phyloP scores from a whole-genome alignment of 1,284 basidiomycete genomes.

The Ceratobasidium sp. region DNA sequence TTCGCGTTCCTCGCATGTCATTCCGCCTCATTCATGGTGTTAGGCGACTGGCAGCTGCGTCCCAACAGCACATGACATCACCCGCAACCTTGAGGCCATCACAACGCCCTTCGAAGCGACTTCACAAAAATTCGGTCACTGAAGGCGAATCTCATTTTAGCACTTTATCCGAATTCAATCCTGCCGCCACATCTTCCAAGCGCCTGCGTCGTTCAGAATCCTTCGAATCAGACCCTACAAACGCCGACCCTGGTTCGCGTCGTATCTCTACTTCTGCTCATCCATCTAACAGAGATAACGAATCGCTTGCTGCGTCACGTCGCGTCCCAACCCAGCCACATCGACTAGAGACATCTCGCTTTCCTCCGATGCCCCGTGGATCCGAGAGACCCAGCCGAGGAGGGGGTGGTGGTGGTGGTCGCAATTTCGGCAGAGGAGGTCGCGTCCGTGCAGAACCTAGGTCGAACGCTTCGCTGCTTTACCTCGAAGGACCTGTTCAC shows the following conservation, averaged over 20 bases:
- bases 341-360: conserved; percentile 46
- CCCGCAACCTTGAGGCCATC: neutral
- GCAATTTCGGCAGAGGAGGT: neutral
- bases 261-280: neutral
- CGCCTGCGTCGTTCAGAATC: conserved; percentile 27
- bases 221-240: conserved; percentile 47
- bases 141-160: no score
- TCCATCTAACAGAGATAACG: neutral
- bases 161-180: conserved; percentile 10
- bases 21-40: conserved; percentile 33
- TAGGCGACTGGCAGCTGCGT: conserved; percentile 16
- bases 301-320: conserved; percentile 46
- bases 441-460: conserved; percentile 20
- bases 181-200: conserved; percentile 2
- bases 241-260: neutral
- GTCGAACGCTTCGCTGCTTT: neutral
- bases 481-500: conserved; percentile 47
- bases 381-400: conserved; percentile 3
- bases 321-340: neutral
- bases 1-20: conserved; percentile 19
- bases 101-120: conserved; percentile 29
- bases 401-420: neutral
- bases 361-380: conserved; percentile 1
- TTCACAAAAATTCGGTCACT: neutral
- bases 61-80: conserved; percentile 25